Evolutionary conservation across 208 protist species (phyloP).

Genomic region (Strigomonas culicis): DNA sequence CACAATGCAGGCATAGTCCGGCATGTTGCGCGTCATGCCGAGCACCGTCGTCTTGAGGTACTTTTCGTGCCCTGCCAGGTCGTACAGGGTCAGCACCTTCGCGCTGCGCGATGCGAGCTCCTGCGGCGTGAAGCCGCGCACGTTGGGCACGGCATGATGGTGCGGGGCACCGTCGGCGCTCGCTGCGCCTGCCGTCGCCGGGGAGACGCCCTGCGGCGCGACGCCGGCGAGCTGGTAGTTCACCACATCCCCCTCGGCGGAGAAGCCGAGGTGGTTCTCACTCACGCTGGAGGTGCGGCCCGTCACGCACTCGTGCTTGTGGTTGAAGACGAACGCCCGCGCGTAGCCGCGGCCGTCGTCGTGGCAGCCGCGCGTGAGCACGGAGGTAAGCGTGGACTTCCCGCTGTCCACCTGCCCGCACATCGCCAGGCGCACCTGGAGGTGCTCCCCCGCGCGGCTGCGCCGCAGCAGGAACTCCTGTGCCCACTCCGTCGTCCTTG

Average conservation of each 20-base stretch:
- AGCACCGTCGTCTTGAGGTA: conserved; percentile 98
- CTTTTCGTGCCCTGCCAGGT: conserved; percentile 97
- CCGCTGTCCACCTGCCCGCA: conserved; percentile 94
- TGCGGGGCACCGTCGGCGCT: conserved; percentile 4
- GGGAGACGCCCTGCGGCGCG: conserved; percentile 12
- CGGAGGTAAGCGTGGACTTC: conserved; percentile 90
- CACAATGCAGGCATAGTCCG: conserved; percentile 95
- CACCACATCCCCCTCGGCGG: conserved; percentile 87
- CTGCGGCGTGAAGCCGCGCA: conserved; percentile 49
- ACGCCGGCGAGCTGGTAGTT: conserved; percentile 63
- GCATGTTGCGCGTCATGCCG: conserved; percentile 95
- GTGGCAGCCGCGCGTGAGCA: conserved; percentile 85
- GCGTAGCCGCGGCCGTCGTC: conserved; percentile 88
- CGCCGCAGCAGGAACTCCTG: conserved; percentile 79
- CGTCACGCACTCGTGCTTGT: conserved; percentile 95
- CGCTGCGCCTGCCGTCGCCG: conserved; percentile 12
- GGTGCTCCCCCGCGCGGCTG: conserved; percentile 33
- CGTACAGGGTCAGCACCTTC: conserved; percentile 96
- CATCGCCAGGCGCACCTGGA: conserved; percentile 89
- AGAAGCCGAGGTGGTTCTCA: conserved; percentile 96
- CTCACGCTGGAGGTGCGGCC: conserved; percentile 95
- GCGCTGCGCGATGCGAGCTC: conserved; percentile 75
- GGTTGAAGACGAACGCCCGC: conserved; percentile 90
- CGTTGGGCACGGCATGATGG: neutral
- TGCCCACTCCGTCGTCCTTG: conserved; percentile 29